Evolutionary conservation across 1,284 basidiomycete species (phyloP), one percentile per base, ranked within the genome.

Genomic region (Xerocomus minutiporus): DNA sequence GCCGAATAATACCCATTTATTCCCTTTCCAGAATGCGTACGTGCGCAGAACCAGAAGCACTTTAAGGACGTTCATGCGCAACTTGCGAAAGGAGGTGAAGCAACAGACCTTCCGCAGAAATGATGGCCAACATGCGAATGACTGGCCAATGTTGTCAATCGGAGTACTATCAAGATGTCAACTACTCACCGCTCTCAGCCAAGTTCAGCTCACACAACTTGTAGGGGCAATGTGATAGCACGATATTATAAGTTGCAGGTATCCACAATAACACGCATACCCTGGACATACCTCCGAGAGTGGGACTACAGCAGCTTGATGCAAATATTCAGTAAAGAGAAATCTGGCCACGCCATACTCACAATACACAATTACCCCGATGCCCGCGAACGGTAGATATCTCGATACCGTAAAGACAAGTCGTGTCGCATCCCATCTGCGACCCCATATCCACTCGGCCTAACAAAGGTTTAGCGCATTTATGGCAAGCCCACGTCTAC

Each of bases 11-110:
- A 61, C 17, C 5, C 45, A 40, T 26, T 43, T 65, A 26, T 59
- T 26, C 8, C 57, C 40, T 25, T 53, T 35, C 60, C 60, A 61
- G 17, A 61, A 61, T 1, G 62, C 62, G n/a, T 52, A 63, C 4
- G 60, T 63, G 41, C 59, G 61, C 17, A 61, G 9, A 43, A 56
- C 5, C 3, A 61, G 50, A 38, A 65, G 59, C 23, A 45, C 62
- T 63, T 46, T 12, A 32, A 32, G 5, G 5, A 25, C 12, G 13
- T 48, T 46, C 23, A 32, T 20, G 15, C 7, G 2, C 8, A 17
- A 5, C 7, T 26, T 15, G 3, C 0, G 34, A 26, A 56, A 15
- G 4, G 15, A 39, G 13, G n/a, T 1, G 2, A 55, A 8, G n/a
- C 0, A 20, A 41, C 49, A 2, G 0, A 63, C 60, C 20, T 52